A percentile compares a stretch with the other conserved stretches of the same genome.
Conservation (phyloP, 2,329 filamentous ascomycete genomes). For the Pseudogymnoascus sp. region DNA sequence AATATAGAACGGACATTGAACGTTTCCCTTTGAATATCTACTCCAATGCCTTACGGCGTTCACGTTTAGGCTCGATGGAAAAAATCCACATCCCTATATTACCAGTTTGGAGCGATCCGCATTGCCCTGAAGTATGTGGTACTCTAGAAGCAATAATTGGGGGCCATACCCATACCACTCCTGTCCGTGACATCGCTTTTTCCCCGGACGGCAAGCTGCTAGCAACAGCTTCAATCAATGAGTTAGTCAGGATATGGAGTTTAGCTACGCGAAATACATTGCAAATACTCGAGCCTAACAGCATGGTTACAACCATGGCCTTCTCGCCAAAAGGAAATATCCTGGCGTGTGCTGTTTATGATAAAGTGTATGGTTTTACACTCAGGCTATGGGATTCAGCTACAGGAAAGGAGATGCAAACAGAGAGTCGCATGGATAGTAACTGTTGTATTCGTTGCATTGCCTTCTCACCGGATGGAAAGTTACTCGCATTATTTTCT, state of each 20-base stretch:
- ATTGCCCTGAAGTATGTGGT: not conserved
- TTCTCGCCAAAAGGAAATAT: not conserved
- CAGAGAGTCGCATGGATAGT: not conserved
- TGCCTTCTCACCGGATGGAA: constrained; percentile 7
- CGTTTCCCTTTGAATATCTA: constrained; percentile 26
- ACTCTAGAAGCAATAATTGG: constrained; percentile 14
- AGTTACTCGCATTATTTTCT: not conserved
- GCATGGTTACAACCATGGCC: not conserved
- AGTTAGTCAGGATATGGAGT: not conserved
- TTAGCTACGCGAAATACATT: not conserved
- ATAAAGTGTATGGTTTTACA: not conserved
- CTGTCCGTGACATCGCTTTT: not conserved
- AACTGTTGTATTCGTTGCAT: not conserved
- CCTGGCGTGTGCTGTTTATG: not conserved
- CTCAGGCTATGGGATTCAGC: not conserved
- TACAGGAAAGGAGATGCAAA: not conserved
- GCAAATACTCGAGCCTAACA: not conserved
- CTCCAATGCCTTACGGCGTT: constrained; percentile 23
- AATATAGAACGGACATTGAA: constrained; percentile 17
- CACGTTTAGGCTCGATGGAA: constrained; percentile 14
- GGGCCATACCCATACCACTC: constrained; percentile 17
- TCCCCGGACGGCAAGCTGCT: not conserved
- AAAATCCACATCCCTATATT: constrained; percentile 6
- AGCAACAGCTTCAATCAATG: not conserved
- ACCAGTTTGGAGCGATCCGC: not conserved